Base-by-base conservation (phyloP, 768 basidiomycete species). In the Podaxis pistillaris region DNA sequence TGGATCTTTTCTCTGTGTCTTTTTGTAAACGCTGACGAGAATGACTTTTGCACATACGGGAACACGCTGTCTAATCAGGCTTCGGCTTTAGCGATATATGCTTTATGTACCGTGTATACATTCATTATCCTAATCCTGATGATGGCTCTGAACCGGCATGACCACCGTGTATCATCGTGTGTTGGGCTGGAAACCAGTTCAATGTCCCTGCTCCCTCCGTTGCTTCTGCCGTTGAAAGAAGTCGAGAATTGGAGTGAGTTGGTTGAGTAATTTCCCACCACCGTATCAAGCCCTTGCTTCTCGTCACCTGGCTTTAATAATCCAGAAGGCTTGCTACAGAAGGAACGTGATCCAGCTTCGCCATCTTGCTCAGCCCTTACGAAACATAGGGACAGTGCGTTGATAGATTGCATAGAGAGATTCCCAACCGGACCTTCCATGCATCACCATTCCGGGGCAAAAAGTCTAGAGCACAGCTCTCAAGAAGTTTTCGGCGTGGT, bases 61-160 rank as follows among this genome's bases (percentile, higher is more conserved):
- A 46, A 30, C 49, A 26, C 13, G 26, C 19, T 28, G 9, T 15
- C 28, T 47, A 9, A 40, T 36, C 24, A 22, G 30, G 28, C 46
- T 38, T 24, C 17, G 8, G 8, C 8, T n/a, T 11, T 52, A 58
- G 41, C 44, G 37, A 47, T 52, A 37, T 37, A 17, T 58, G 56
- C 62, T 53, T 58, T 40, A 62, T 60, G 47, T 61, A 66, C 33
- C 56, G 56, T 49, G 24, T 52, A 50, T 46, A 50, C 13, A 28
- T 50, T 13, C 12, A 50, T 24, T 22, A 19, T 22, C 49, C 49
- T 4, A 15, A 28, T 24, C 19, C 49, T 28, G 49, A 50, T 24
- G 19, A 22, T n/a, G 40, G 3, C 15, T 17, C 13, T 47, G 47
- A 19, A 24, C 15, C 28, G n/a, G 22, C 15, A 36, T 33, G 12